These are phyloP conservation scores for Halophytophthora batemanensis DNA, from an alignment of 352 stramenopile species.

Conservation along the genomic window DNA sequence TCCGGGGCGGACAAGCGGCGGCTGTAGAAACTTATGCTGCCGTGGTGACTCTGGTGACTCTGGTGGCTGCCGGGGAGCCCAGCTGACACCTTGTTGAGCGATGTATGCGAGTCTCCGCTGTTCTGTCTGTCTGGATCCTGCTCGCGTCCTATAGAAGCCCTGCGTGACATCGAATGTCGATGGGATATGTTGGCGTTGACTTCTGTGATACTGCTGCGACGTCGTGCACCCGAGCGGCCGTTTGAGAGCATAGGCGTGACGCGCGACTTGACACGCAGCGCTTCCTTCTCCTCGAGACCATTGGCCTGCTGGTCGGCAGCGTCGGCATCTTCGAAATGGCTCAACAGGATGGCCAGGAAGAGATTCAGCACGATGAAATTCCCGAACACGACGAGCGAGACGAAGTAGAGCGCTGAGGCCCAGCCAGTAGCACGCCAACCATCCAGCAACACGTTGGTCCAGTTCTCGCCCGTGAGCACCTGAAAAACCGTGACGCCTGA, in stretches of 20 bases:
- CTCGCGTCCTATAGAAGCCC: background rate
- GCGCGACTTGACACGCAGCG: slow-evolving; percentile 34
- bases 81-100: slow-evolving; percentile 2
- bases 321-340: slow-evolving; percentile 78
- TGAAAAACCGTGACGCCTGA: slow-evolving; percentile 72
- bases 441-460: slow-evolving; percentile 89
- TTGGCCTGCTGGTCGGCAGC: slow-evolving; percentile 15
- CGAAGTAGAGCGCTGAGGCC: slow-evolving; percentile 62
- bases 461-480: slow-evolving; percentile 91
- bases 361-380: slow-evolving; percentile 91
- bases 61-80: background rate
- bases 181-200: background rate
- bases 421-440: slow-evolving; percentile 62
- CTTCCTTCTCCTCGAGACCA: slow-evolving; percentile 24
- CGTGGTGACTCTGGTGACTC: background rate
- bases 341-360: slow-evolving; percentile 90
- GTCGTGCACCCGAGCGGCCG: slow-evolving; percentile 1
- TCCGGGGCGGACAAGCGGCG: slow-evolving; percentile 4
- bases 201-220: background rate
- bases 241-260: slow-evolving; percentile 15
- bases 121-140: background rate
- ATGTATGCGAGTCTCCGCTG: slow-evolving; percentile 9
- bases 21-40: slow-evolving; percentile 1
- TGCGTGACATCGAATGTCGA: background rate
- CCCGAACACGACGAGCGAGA: slow-evolving; percentile 82